Base-by-base conservation (phyloP, 2,329 filamentous ascomycete species). In the Orbilia ellipsospora region DNA sequence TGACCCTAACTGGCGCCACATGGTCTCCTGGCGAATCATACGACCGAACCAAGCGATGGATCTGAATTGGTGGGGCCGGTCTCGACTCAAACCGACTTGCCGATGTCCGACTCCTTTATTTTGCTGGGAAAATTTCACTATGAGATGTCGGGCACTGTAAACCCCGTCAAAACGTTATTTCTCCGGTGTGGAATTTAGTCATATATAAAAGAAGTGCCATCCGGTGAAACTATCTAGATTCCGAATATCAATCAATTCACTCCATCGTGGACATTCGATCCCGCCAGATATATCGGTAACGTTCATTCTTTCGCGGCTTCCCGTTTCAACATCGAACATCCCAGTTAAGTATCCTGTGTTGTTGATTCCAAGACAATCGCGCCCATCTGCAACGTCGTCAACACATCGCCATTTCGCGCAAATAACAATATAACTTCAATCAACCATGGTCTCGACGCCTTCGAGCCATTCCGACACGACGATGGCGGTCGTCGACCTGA, bases 401-500 rank as follows among this genome's bases (percentile, higher is more conserved):
- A 63, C 60, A 63, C 60, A 26, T 51, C 44, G 44, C 44, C 44
- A 36, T 10, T 36, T 36, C 31, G 31, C 31, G 31, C 31, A 36
- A 10, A 36, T 36, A 36, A 4, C 5, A 7, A 36, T 36, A 36
- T 36, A 36, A 36, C 31, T 31, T 31, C 20, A n/a, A 52, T n/a
- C 50, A 59, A 12, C 8, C 51, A 74, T 75, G 72, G 52, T 42
- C 40, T 75, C 72, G 23, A 65, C 72, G 4, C 62, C 40, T 8
- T 73, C 69, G 18, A 65, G 44, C 16, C 52, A 64, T 26, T 69
- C 72, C 0, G 64, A 75, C 36, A 56, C 64, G 12, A 64, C 60
- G 18, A 61, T 62, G 45, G 55, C 70, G 20, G 52, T 65, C 18
- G 42, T 44, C 31, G 69, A 67, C 18, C 56, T 31, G 13, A 2